A percentile compares a stretch with the other conserved stretches of the same genome.
Evolutionary conservation across 2,329 filamentous ascomycete species (phyloP).

Genomic region (Fusarium abutilonis): DNA sequence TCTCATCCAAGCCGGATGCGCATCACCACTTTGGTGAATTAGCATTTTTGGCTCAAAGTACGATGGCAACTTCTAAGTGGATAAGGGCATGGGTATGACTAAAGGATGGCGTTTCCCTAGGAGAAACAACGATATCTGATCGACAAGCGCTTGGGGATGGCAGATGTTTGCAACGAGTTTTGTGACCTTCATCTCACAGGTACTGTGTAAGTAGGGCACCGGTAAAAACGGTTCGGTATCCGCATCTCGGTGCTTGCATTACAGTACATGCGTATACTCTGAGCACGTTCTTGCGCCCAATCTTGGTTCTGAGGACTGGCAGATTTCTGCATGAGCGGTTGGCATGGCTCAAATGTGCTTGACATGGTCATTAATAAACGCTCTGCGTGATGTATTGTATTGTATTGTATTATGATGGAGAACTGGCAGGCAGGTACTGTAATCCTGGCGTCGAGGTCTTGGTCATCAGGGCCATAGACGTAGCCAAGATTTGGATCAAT

Average conservation of each 20-base stretch:
- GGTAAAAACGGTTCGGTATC: conserved; percentile 16
- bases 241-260: conserved; percentile 27
- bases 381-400: conserved; percentile 14
- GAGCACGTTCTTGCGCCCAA: background rate
- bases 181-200: conserved; percentile 13
- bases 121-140: conserved; percentile 42
- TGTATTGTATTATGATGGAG: background rate
- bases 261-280: background rate
- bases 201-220: conserved; percentile 8
- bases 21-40: conserved; percentile 43
- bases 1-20: conserved; percentile 44
- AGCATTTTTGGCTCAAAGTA: conserved; percentile 29
- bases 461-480: conserved; percentile 9
- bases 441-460: conserved; percentile 18
- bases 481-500: conserved; percentile 32
- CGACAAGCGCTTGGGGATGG: conserved; percentile 30
- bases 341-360: conserved; percentile 19
- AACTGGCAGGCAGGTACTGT: conserved; percentile 17
- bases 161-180: conserved; percentile 41
- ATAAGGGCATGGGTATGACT: conserved; percentile 3
- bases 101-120: conserved; percentile 28
- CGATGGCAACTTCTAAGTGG: too few species aligned
- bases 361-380: conserved; percentile 13
- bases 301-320: conserved; percentile 13
- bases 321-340: conserved; percentile 10